Conservation (phyloP, 306 rosid species). For the Trifolium repens region DNA sequence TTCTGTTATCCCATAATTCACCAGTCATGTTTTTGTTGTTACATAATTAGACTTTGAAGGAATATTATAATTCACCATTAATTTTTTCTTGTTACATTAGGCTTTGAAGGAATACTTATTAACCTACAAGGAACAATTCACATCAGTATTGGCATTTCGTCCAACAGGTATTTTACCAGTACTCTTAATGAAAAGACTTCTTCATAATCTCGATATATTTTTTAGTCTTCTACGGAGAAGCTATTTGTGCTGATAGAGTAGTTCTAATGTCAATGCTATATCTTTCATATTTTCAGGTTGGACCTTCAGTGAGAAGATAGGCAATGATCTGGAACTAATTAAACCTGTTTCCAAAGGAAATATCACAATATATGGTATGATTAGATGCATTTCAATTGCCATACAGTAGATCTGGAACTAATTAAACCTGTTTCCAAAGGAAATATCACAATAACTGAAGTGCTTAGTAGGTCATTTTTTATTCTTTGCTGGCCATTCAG, state of each 20-base stretch:
- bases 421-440: conserved; percentile 57
- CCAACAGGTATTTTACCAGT: conserved; percentile 53
- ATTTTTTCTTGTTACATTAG: conserved; percentile 42
- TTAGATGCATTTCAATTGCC: conserved; percentile 34
- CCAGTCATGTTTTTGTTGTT: conserved; percentile 27
- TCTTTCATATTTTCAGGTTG: conserved; percentile 48
- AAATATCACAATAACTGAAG: conserved; percentile 46
- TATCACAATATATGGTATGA: conserved; percentile 59
- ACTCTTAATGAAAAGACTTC: conserved; percentile 21
- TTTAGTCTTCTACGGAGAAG: not conserved
- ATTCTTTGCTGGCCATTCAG: conserved; percentile 6
- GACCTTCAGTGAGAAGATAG: conserved; percentile 57
- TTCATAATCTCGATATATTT: conserved; percentile 8
- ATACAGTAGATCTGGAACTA: conserved; percentile 48
- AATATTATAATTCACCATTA: conserved; percentile 38
- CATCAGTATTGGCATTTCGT: conserved; percentile 60
- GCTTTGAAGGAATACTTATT: conserved; percentile 55
- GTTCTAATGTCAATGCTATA: not conserved
- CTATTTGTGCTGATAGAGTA: conserved; percentile 5
- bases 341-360: conserved; percentile 58
- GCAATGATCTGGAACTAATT: conserved; percentile 54
- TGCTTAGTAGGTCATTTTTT: conserved; percentile 33
- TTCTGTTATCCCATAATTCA: not conserved
- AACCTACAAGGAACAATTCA: conserved; percentile 54
- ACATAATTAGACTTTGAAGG: conserved; percentile 49